Base-by-base conservation (phyloP, 768 basidiomycete genomes). In the Psilocybe subaeruginosa region DNA sequence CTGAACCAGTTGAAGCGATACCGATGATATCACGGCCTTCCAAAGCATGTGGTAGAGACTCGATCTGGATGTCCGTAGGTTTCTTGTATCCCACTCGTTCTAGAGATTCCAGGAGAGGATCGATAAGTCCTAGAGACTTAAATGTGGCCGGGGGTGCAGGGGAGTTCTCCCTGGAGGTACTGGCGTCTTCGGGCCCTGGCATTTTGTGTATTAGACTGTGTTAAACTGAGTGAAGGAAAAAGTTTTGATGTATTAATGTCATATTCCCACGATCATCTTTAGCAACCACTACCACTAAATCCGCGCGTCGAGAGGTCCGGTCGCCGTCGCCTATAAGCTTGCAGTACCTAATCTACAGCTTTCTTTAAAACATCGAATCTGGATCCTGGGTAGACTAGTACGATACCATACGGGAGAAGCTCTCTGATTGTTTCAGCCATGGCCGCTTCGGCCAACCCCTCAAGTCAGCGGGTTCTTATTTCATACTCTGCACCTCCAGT, bases 1-100 rank as follows among this genome's bases (percentile, higher is more conserved):
- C 97, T 11, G 93, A 95, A 31, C 97, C 97, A 8, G 97, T 99
- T 66, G 93, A 89, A 33, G 97, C 97, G n/a, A 99, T 91, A 17
- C 97, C 97, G 60, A 99, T 99, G 66, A 99, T 93, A 77, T 99
- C 97, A 69, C 90, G 87, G 0, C 95, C 96, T 72, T 92, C 82
- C 5, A 99, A 77, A 17, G 96, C 97, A 77, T 87, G 86, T 0
- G 97, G 97, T 51, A 99, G 83, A 37, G 83, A 83, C 69, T 94
- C 87, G 2, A 79, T 77, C 74, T 99, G 97, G 67, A 99, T 99
- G 57, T 92, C 90, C 7, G 97, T 97, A 0, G 97, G 97, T 46
- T 82, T 80, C 63, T 84, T 95, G 83, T 86, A 99, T 51, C 87
- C 87, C 45, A 98, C 78, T 59, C 89, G 87, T 47, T 87, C 82